Evolutionary conservation across 108 stramenopile genomes (phyloP).

Genomic region (Seminavis robusta): DNA sequence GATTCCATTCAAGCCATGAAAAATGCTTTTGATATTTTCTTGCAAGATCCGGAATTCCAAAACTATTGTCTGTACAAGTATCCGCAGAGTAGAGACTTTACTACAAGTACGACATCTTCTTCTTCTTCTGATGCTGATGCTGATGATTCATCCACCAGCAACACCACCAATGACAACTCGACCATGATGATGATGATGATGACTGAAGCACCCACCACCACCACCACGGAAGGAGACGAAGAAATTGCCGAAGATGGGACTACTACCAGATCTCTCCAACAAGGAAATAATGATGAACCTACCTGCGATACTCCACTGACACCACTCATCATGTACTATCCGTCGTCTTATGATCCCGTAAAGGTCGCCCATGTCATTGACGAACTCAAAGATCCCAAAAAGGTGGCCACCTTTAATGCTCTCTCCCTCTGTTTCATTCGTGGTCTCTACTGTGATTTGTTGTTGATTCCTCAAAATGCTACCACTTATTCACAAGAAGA

Average conservation of each 20-base stretch:
- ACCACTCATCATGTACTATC: slow-evolving; percentile 36
- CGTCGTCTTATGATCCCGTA: slow-evolving; percentile 29
- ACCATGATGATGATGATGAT: no score
- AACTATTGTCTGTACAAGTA: slow-evolving; percentile 36
- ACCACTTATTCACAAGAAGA: slow-evolving; percentile 18
- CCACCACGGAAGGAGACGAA: no score
- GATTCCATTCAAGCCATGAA: slow-evolving; percentile 34
- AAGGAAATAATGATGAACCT: slow-evolving; percentile 7
- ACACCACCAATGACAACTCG: no score
- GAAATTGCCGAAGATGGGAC: no score
- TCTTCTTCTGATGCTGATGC: no score
- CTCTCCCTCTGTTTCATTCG: slow-evolving; percentile 26
- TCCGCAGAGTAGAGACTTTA: no score
- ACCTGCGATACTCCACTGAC: slow-evolving; percentile 27
- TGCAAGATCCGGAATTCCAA: slow-evolving; percentile 18
- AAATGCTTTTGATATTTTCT: slow-evolving; percentile 37
- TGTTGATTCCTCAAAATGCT: slow-evolving; percentile 6
- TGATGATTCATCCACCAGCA: no score
- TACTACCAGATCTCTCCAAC: no score
- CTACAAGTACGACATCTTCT: no score
- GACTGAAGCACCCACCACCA: no score
- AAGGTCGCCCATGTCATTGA: slow-evolving; percentile 32
- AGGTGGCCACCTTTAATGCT: slow-evolving; percentile 24
- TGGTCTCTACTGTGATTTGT: slow-evolving; percentile 25
- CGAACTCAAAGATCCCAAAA: slow-evolving; percentile 17